These are phyloP conservation scores for Xylariaceae sp. DNA, from an alignment of 2,329 filamentous ascomycete species.

Conservation along the genomic window DNA sequence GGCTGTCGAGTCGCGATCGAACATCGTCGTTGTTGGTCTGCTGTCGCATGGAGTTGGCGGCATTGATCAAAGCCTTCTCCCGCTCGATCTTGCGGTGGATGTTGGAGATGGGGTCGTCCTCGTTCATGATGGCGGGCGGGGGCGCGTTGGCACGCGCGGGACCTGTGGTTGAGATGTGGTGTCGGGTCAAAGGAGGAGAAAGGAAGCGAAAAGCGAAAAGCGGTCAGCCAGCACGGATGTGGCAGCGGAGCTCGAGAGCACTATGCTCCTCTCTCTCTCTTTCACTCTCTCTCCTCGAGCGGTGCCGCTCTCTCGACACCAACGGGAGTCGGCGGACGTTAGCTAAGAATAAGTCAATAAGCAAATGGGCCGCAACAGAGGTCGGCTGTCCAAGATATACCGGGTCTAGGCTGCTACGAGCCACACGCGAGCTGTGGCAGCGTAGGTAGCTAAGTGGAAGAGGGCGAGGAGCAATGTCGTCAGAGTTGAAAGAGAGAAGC, in stretches of 20 bases:
- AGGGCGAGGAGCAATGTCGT: not conserved
- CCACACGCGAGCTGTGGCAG: no score
- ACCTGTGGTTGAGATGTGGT: constrained; percentile 11
- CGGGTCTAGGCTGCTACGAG: no score
- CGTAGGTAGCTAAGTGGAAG: not conserved
- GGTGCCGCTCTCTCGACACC: no score
- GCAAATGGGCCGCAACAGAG: no score
- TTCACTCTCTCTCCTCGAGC: no score
- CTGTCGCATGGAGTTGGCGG: constrained; percentile 84
- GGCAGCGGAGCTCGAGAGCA: no score
- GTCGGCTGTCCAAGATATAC: no score
- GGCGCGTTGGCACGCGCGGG: constrained; percentile 29
- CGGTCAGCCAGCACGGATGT: no score
- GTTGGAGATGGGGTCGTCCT: constrained; percentile 34
- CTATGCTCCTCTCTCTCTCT: no score
- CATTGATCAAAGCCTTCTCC: constrained; percentile 90
- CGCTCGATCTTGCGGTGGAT: constrained; percentile 97
- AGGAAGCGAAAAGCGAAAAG: no score
- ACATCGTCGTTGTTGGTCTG: constrained; percentile 92
- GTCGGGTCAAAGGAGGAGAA: no score
- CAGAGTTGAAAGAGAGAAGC: not conserved
- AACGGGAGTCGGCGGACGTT: not conserved
- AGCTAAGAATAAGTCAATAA: not conserved
- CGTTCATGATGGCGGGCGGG: constrained; percentile 11
- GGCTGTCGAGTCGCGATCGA: constrained; percentile 80